Evolutionary conservation across 805 yeast genomes (phyloP).

Genomic region (Tetrapisispora taiwanensis): DNA sequence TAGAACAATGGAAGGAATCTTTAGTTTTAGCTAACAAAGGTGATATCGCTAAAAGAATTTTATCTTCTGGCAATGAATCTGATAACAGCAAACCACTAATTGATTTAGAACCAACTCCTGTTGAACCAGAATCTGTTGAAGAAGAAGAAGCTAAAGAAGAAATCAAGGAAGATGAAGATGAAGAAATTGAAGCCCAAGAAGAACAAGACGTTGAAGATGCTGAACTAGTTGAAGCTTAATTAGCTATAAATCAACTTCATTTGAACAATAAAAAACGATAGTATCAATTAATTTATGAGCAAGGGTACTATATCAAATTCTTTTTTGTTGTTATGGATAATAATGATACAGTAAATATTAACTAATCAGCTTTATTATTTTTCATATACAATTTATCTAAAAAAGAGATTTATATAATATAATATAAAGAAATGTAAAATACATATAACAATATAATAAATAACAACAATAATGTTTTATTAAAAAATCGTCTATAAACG

Average conservation of each 20-base stretch:
- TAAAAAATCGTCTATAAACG: too few species aligned
- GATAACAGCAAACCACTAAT: constrained; percentile 29
- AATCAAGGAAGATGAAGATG: constrained; percentile 9
- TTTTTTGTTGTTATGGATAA: not conserved
- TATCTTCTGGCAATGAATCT: constrained; percentile 30
- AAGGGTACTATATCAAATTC: not conserved
- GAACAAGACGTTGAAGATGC: constrained; percentile 2
- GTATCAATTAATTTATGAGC: not conserved
- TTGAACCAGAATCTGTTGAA: constrained; percentile 16
- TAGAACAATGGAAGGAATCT: constrained; percentile 58
- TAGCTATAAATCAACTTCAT: too few species aligned
- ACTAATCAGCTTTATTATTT: not conserved
- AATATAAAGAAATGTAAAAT: constrained; percentile 1
- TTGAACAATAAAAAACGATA: too few species aligned
- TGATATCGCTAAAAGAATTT: constrained; percentile 53
- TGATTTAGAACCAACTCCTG: constrained; percentile 29
- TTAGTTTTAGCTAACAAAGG: constrained; percentile 43
- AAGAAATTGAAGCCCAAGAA: constrained; percentile 3
- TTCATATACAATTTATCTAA: constrained; percentile 1
- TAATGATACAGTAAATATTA: constrained; percentile 1
- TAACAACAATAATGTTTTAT: too few species aligned
- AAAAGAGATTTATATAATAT: not conserved
- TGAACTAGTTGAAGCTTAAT: constrained; percentile 3
- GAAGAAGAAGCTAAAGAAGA: constrained; percentile 12
- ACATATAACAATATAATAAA: not conserved